Conservation (phyloP, 306 rosid genomes). For the Comarum palustre region DNA sequence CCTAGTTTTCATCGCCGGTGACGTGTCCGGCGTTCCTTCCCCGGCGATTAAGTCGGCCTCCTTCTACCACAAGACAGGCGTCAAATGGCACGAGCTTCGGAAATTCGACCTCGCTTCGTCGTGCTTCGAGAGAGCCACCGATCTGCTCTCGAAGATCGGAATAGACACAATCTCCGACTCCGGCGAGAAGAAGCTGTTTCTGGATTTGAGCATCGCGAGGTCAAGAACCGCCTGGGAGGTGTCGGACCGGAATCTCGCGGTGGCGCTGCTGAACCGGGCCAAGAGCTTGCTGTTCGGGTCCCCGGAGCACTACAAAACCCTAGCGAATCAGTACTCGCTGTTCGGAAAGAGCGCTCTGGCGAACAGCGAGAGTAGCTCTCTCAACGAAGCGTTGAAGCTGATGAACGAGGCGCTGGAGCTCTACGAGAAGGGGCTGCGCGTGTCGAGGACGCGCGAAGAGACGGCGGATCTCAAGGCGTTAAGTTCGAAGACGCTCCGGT, state of each 20-base stretch:
- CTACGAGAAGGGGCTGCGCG: slow-evolving; percentile 63
- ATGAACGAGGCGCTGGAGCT: slow-evolving; percentile 83
- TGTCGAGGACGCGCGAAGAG: slow-evolving; percentile 51
- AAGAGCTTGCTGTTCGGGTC: slow-evolving; percentile 58
- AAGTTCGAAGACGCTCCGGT: slow-evolving; percentile 67
- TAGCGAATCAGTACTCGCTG: slow-evolving; percentile 56
- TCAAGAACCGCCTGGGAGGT: slow-evolving; percentile 83
- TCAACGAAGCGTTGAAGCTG: slow-evolving; percentile 65
- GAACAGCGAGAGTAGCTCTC: slow-evolving; percentile 34
- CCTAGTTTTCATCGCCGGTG: slow-evolving; percentile 47
- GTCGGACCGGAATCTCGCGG: slow-evolving; percentile 58
- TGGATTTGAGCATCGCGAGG: slow-evolving; percentile 74
- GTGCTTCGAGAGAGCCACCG: slow-evolving; percentile 86
- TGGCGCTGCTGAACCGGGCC: slow-evolving; percentile 69
- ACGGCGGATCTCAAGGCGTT: slow-evolving; percentile 45
- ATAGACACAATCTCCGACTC: slow-evolving; percentile 29
- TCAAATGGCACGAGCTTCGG: slow-evolving; percentile 60
- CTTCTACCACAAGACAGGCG: slow-evolving; percentile 75
- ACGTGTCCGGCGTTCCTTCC: slow-evolving; percentile 60
- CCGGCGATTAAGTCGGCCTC: slow-evolving; percentile 61
- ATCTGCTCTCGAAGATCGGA: slow-evolving; percentile 53
- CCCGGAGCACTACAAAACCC: slow-evolving; percentile 48
- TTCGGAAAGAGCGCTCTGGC: slow-evolving; percentile 61
- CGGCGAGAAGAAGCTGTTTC: slow-evolving; percentile 51
- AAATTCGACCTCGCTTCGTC: slow-evolving; percentile 74